These are phyloP conservation scores for Lipomyces kockii DNA, from an alignment of 805 yeast genomes.

Conservation along the genomic window DNA sequence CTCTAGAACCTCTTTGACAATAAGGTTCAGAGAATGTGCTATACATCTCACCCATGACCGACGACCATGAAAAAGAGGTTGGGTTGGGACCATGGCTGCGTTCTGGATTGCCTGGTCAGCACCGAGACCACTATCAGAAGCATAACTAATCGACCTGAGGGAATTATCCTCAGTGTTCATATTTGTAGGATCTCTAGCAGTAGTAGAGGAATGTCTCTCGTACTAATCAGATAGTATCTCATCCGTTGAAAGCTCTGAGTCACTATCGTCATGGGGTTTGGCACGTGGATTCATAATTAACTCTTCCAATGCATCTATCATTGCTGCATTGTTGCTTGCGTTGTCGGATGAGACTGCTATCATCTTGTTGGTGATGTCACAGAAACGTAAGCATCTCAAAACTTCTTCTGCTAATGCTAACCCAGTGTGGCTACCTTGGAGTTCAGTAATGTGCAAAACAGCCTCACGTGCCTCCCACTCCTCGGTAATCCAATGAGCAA, in stretches of 20 bases:
- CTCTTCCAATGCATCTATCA: slow-evolving; percentile 3
- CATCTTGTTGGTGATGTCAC: no score
- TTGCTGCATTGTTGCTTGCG: slow-evolving; percentile 2
- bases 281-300: neutral
- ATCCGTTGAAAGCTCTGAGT: slow-evolving; percentile 1
- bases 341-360: slow-evolving; percentile 4
- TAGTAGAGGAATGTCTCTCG: no score
- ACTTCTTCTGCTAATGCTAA: neutral
- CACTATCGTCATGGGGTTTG: no score
- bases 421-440: slow-evolving; percentile 5
- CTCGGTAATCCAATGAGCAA: neutral
- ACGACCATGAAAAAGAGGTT: no score
- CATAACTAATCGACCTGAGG: slow-evolving; percentile 1
- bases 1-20: no score
- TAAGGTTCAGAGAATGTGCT: no score
- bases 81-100: neutral
- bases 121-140: neutral
- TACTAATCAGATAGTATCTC: neutral
- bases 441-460: neutral
- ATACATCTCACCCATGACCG: no score
- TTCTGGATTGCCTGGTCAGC: slow-evolving; percentile 5
- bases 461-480: neutral
- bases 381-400: no score
- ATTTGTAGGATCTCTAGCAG: slow-evolving; percentile 8
- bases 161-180: slow-evolving; percentile 3